These are phyloP conservation scores for Beauveria sp. DNA, from an alignment of 2,329 filamentous ascomycete species.

Conservation along the genomic window DNA sequence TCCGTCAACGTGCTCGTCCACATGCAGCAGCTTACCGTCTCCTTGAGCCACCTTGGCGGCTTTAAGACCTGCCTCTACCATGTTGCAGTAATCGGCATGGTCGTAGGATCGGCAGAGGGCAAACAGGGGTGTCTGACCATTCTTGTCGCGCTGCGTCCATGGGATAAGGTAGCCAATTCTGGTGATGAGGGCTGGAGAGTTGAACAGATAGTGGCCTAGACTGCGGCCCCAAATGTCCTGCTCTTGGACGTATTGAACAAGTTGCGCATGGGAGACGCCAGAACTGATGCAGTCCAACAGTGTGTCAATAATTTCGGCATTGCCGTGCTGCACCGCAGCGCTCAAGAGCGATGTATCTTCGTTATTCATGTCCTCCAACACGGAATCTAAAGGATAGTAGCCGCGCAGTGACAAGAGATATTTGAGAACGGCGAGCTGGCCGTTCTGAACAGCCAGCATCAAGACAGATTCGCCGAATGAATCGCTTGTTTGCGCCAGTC, in stretches of 20 bases:
- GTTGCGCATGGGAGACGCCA: constrained; percentile 43
- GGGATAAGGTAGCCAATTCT: constrained; percentile 71
- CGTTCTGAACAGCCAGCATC: constrained; percentile 77
- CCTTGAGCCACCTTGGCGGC: constrained; percentile 67
- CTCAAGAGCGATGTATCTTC: constrained; percentile 85
- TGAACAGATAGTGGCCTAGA: constrained; percentile 92
- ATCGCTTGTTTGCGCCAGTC: constrained; percentile 63
- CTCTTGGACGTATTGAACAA: constrained; percentile 61
- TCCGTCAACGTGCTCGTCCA: constrained; percentile 85
- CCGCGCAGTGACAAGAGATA: constrained; percentile 73
- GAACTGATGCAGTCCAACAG: constrained; percentile 64
- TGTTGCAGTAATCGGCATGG: constrained; percentile 73
- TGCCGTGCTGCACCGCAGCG: constrained; percentile 79
- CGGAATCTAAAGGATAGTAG: constrained; percentile 62
- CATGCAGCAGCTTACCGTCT: constrained; percentile 71
- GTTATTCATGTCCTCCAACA: constrained; percentile 80
- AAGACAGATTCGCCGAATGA: constrained; percentile 71
- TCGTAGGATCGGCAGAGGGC: constrained; percentile 94
- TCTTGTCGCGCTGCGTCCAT: constrained; percentile 88
- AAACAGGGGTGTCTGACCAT: constrained; percentile 95
- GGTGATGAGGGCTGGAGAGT: constrained; percentile 72
- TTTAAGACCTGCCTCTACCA: constrained; percentile 77
- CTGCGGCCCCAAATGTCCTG: constrained; percentile 84
- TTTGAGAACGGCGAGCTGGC: constrained; percentile 61
- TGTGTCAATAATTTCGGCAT: constrained; percentile 65